phyloP scores from a whole-genome alignment of 139 green algal genomes.

The Chlorokybus atmophyticus region DNA sequence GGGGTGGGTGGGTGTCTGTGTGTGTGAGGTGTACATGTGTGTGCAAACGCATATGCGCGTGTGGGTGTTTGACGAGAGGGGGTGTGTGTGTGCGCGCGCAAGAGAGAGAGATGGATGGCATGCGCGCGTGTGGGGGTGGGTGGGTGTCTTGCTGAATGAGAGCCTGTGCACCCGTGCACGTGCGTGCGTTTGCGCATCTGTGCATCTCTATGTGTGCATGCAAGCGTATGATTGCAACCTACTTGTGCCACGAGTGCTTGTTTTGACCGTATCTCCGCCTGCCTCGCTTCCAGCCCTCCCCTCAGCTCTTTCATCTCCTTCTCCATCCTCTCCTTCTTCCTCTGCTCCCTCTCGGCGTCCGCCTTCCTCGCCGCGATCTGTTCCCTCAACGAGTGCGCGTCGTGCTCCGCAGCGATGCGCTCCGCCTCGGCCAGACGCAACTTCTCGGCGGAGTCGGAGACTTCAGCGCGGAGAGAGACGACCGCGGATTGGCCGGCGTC shows the following conservation, averaged over 20 bases:
- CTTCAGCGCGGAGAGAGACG: slow-evolving; percentile 37
- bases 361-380: slow-evolving; percentile 43
- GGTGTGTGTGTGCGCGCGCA: no score
- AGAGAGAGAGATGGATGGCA: no score
- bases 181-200: no score
- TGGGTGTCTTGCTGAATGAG: no score
- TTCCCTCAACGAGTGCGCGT: slow-evolving; percentile 48
- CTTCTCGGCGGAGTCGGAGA: slow-evolving; percentile 51
- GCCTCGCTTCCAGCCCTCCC: slow-evolving; percentile 16
- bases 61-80: no score
- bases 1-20: no score
- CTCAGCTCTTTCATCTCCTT: slow-evolving; percentile 37
- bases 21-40: no score
- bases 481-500: slow-evolving; percentile 38
- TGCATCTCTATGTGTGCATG: no score
- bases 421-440: slow-evolving; percentile 47
- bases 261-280: slow-evolving; percentile 63
- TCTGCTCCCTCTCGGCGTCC: slow-evolving; percentile 54
- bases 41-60: no score
- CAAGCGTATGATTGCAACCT: no score
- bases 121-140: no score
- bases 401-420: slow-evolving; percentile 47
- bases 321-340: slow-evolving; percentile 56
- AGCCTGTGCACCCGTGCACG: no score
- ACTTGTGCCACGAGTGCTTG: slow-evolving; percentile 28